Conservation (phyloP, 192 early-diverging fungal species). For the Coemansia sp. region DNA sequence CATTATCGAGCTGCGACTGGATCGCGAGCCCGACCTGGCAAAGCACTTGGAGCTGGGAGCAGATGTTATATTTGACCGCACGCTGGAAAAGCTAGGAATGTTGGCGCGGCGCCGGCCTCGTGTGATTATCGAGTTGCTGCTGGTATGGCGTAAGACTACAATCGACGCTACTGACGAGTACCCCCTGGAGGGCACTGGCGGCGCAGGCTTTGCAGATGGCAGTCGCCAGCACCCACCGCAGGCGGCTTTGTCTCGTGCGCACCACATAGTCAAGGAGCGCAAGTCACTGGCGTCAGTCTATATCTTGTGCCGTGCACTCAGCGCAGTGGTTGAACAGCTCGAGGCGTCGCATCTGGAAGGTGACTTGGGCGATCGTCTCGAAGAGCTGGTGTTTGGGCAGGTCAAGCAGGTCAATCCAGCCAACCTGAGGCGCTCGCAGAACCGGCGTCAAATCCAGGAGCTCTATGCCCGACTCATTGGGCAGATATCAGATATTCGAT, state of each 20-base stretch:
- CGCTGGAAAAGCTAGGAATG: constrained; percentile 76
- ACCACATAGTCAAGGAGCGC: constrained; percentile 49
- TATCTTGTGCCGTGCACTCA: constrained; percentile 86
- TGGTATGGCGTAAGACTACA: constrained; percentile 76
- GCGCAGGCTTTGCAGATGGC: not conserved
- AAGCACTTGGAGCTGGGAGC: constrained; percentile 63
- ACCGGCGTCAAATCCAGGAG: constrained; percentile 86
- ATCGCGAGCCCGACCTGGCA: constrained; percentile 67
- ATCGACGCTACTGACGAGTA: constrained; percentile 53
- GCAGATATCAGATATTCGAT: constrained; percentile 83
- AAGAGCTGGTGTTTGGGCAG: constrained; percentile 93
- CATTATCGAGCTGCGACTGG: constrained; percentile 49
- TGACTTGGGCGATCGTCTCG: constrained; percentile 83
- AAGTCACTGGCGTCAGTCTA: constrained; percentile 71
- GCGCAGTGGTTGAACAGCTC: constrained; percentile 80
- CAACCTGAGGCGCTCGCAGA: constrained; percentile 68
- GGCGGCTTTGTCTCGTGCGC: constrained; percentile 40
- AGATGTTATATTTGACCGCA: constrained; percentile 82
- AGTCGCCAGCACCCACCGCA: constrained; percentile 10
- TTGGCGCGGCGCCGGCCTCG: constrained; percentile 84
- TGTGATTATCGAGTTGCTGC: constrained; percentile 77
- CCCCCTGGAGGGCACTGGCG: constrained; percentile 34
- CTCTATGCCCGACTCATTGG: constrained; percentile 94
- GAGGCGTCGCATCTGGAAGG: constrained; percentile 73
- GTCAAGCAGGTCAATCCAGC: constrained; percentile 83